Evolutionary conservation across 768 basidiomycete species (phyloP).

Genomic region (Phlebiopsis flavidoalba): DNA sequence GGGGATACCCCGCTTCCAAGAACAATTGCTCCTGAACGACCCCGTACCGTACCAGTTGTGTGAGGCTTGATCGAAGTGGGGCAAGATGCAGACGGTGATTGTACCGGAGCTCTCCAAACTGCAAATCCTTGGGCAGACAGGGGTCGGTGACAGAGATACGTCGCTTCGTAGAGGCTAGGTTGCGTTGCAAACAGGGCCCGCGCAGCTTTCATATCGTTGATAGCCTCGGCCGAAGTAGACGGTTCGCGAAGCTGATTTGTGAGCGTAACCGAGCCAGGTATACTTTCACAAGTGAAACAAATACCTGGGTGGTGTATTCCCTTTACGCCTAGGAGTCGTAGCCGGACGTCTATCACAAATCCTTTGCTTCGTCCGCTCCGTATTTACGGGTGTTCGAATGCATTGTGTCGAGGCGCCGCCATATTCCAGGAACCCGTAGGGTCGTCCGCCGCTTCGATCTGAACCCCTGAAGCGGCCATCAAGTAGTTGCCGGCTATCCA

Average conservation of each 20-base stretch:
- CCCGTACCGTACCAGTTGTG: constrained; percentile 79
- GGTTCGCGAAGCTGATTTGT: constrained; percentile 95
- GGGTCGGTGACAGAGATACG: constrained; percentile 71
- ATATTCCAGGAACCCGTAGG: constrained; percentile 98
- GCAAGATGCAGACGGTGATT: constrained; percentile 30
- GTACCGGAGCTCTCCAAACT: constrained; percentile 55
- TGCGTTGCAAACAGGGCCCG: constrained; percentile 22
- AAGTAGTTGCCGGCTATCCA: constrained; percentile 99
- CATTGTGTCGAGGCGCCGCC: constrained; percentile 97
- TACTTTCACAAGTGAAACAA: no score
- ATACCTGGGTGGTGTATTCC: constrained; percentile 89
- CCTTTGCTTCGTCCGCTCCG: constrained; percentile 51
- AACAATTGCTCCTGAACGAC: constrained; percentile 84
- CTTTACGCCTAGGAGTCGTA: constrained; percentile 78
- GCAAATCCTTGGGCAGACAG: constrained; percentile 79
- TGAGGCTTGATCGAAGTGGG: constrained; percentile 50
- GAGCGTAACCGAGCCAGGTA: constrained; percentile 97
- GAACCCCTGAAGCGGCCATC: constrained; percentile 81
- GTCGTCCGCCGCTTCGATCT: constrained; percentile 64
- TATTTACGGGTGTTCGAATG: constrained; percentile 79
- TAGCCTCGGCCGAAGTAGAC: constrained; percentile 74
- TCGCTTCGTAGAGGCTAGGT: constrained; percentile 12
- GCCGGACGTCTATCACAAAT: constrained; percentile 74
- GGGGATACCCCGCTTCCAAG: constrained; percentile 60
- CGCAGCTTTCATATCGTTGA: constrained; percentile 51